These are phyloP conservation scores for Strobilomyces echinocephalus DNA, from an alignment of 768 basidiomycete species.

Conservation along the genomic window DNA sequence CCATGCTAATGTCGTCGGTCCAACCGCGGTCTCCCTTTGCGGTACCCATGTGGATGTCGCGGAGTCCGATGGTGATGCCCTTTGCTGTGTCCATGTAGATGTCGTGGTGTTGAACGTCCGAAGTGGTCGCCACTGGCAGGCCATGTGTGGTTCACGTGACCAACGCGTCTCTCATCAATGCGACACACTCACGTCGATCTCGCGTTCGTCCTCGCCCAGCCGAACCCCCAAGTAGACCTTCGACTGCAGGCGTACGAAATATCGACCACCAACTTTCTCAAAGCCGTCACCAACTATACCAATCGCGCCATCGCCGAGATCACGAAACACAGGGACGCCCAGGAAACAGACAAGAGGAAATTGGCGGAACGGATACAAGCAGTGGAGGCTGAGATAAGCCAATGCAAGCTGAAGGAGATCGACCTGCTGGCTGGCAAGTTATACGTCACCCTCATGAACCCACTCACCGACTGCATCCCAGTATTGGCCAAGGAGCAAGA, in stretches of 20 bases:
- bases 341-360: slow-evolving; percentile 59
- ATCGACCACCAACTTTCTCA: slow-evolving; percentile 67
- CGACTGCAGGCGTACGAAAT: slow-evolving; percentile 55
- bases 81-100: slow-evolving; percentile 80
- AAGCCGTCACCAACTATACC: slow-evolving; percentile 69
- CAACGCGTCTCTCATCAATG: slow-evolving; percentile 17
- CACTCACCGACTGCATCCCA: slow-evolving; percentile 19
- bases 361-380: slow-evolving; percentile 55
- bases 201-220: slow-evolving; percentile 47
- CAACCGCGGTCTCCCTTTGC: slow-evolving; percentile 47
- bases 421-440: slow-evolving; percentile 70
- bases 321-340: slow-evolving; percentile 57
- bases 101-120: slow-evolving; percentile 40
- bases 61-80: slow-evolving; percentile 43
- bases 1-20: slow-evolving; percentile 61
- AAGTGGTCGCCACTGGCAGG: too few species aligned
- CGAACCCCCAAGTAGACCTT: slow-evolving; percentile 61
- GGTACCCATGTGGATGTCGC: slow-evolving; percentile 61
- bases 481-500: slow-evolving; percentile 67
- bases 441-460: not conserved
- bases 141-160: too few species aligned
- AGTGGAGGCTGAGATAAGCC: slow-evolving; percentile 64
- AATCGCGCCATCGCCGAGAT: slow-evolving; percentile 66
- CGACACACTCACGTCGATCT: slow-evolving; percentile 56
- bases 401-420: slow-evolving; percentile 75